Percentiles rank a stretch among this genome's conserved stretches.
Evolutionary conservation across 768 basidiomycete species (phyloP).

Genomic region (Mycena leptocephala): DNA sequence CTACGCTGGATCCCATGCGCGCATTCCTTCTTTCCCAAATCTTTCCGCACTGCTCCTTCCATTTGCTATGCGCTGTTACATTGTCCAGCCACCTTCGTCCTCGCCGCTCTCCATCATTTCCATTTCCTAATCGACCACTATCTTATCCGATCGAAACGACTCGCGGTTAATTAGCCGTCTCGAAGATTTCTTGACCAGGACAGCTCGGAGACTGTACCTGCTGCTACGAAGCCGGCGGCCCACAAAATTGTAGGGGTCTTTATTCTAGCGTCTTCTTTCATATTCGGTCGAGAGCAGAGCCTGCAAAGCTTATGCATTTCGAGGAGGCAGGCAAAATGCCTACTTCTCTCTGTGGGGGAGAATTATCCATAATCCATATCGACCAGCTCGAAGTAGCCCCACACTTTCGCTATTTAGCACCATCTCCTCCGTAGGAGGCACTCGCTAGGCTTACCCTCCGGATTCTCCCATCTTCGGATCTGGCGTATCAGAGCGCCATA

Average conservation of each 20-base stretch:
- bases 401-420: background rate
- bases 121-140: background rate
- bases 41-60: background rate
- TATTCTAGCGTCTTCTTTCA: background rate
- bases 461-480: conserved; percentile 1
- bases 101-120: background rate
- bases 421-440: background rate
- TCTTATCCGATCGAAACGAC: background rate
- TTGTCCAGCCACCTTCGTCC: background rate
- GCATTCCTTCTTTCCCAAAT: background rate
- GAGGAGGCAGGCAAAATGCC: background rate
- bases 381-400: conserved; percentile 3
- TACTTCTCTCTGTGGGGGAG: conserved; percentile 15
- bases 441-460: conserved; percentile 1
- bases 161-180: background rate
- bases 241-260: conserved; percentile 8
- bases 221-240: conserved; percentile 12
- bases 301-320: background rate
- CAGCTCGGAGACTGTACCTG: conserved; percentile 10
- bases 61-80: background rate
- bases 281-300: background rate
- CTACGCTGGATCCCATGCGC: conserved; percentile 4
- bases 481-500: background rate
- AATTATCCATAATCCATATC: background rate
- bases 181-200: background rate